Evolutionary conservation across 2,329 filamentous ascomycete genomes (phyloP).

Genomic region (Mycocentrospora acerina): DNA sequence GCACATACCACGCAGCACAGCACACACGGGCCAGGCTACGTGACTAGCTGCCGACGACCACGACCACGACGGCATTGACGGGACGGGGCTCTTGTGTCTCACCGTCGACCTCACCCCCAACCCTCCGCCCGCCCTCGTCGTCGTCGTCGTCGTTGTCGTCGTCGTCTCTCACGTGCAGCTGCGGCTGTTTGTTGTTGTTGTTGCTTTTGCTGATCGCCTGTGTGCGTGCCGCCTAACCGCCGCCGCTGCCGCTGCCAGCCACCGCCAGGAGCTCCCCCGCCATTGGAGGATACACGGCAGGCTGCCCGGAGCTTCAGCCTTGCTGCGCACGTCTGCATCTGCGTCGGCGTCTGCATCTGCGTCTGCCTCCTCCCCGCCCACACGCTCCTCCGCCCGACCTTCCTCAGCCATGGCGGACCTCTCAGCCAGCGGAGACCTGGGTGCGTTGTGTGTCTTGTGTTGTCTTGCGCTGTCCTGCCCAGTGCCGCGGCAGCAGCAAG

Average conservation of each 20-base stretch:
- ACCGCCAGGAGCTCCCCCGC: conserved; percentile 29
- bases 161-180: conserved; percentile 3
- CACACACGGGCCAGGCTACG: no score
- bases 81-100: neutral
- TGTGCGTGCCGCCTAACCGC: neutral
- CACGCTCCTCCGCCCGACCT: conserved; percentile 19
- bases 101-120: neutral
- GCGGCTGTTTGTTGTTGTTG: conserved; percentile 3
- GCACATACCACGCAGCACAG: no score
- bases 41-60: conserved; percentile 1
- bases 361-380: conserved; percentile 13
- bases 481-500: neutral
- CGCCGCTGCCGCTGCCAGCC: conserved; percentile 20
- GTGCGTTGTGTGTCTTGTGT: conserved; percentile 16
- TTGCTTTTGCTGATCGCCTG: neutral
- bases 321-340: no score
- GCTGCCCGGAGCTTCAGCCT: conserved; percentile 36
- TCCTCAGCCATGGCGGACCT: conserved; percentile 40
- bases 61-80: neutral
- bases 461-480: no score
- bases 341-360: no score
- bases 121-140: neutral
- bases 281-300: conserved; percentile 23
- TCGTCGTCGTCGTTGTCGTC: no score
- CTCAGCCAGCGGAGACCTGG: conserved; percentile 36